phyloP scores from a whole-genome alignment of 768 basidiomycete genomes.

The Mycena albidolilacea region DNA sequence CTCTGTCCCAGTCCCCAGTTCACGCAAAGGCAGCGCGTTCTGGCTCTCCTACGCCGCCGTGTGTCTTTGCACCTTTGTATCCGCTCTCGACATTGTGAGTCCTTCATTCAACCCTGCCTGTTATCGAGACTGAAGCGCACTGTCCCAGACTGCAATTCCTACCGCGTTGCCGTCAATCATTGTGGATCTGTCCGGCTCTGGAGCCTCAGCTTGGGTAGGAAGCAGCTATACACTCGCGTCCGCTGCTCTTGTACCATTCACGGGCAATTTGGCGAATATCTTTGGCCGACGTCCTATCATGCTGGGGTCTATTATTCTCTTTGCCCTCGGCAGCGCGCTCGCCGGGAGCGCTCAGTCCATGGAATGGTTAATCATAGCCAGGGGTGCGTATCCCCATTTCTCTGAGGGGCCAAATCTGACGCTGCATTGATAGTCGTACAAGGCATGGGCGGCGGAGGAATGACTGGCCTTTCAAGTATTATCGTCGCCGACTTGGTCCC shows the following conservation, averaged over 20 bases:
- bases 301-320: constrained; percentile 46
- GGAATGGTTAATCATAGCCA: constrained; percentile 56
- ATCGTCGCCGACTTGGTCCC: constrained; percentile 16
- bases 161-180: constrained; percentile 10
- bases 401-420: constrained; percentile 12
- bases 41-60: constrained; percentile 10
- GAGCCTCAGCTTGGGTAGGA: constrained; percentile 17
- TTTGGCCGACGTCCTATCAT: constrained; percentile 55
- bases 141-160: constrained; percentile 11
- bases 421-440: not conserved
- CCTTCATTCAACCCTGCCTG: not conserved
- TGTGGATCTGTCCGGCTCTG: not conserved
- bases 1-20: not conserved
- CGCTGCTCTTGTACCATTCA: constrained; percentile 56
- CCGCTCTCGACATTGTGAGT: constrained; percentile 13
- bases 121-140: not conserved
- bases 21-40: constrained; percentile 18
- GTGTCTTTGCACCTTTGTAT: constrained; percentile 13
- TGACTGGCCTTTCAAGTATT: not conserved
- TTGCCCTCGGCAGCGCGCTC: constrained; percentile 56
- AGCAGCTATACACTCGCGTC: constrained; percentile 52
- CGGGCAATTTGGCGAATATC: constrained; percentile 47
- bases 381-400: constrained; percentile 33
- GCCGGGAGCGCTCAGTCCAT: constrained; percentile 56
- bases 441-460: constrained; percentile 25